phyloP scores from a whole-genome alignment of 2,329 filamentous ascomycete genomes.

The Fonsecaea erecta region DNA sequence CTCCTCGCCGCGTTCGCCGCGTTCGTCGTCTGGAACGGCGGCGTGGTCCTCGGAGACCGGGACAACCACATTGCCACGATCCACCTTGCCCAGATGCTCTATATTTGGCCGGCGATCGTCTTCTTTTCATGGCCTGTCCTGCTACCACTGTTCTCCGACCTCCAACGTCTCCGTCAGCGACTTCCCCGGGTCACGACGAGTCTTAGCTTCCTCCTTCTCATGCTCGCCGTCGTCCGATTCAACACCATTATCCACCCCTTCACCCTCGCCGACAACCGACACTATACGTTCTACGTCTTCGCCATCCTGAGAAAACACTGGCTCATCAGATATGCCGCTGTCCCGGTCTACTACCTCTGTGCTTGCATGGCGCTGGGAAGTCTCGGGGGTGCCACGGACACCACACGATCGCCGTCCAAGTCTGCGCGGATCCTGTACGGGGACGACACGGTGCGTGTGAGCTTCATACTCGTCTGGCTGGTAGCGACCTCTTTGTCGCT shows the following conservation, averaged over 20 bases:
- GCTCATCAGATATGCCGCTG: conserved; percentile 68
- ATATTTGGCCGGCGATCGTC: conserved; percentile 85
- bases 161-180: conserved; percentile 44
- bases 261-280: conserved; percentile 91
- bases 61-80: conserved; percentile 89
- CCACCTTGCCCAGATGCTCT: conserved; percentile 90
- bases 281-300: conserved; percentile 98
- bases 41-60: conserved; percentile 95
- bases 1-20: conserved; percentile 69
- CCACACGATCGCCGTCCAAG: conserved; percentile 25
- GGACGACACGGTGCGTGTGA: conserved; percentile 45
- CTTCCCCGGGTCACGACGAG: conserved; percentile 48
- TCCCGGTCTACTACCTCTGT: conserved; percentile 71
- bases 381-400: conserved; percentile 50
- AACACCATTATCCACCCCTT: conserved; percentile 97
- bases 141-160: conserved; percentile 53
- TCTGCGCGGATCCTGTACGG: conserved; percentile 29
- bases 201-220: conserved; percentile 46
- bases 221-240: conserved; percentile 64
- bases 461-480: conserved; percentile 66
- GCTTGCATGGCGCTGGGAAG: conserved; percentile 70
- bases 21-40: conserved; percentile 86
- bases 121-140: conserved; percentile 89
- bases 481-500: conserved; percentile 76
- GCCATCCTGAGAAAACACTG: conserved; percentile 73